phyloP scores from a whole-genome alignment of 305 asterid species.

The Fraxinus ornus region DNA sequence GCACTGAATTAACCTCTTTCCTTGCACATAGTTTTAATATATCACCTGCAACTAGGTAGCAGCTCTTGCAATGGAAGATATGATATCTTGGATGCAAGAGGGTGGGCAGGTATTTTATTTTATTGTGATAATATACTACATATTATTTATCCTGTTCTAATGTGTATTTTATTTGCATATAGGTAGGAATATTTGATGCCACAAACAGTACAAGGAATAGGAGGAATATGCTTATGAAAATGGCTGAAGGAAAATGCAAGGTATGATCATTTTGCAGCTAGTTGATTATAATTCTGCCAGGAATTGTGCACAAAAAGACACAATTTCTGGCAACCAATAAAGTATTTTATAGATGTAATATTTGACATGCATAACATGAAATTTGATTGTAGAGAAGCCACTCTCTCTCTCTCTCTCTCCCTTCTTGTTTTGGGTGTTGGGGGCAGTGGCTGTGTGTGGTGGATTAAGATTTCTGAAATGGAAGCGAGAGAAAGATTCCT shows the following conservation, averaged over 20 bases:
- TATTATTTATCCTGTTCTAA: constrained; percentile 26
- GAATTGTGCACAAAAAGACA: neutral
- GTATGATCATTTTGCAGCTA: constrained; percentile 34
- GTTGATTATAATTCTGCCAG: neutral
- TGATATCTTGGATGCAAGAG: constrained; percentile 99
- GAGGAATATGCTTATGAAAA: constrained; percentile 92
- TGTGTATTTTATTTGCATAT: constrained; percentile 27
- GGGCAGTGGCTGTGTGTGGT: neutral
- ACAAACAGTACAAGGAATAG: constrained; percentile 86
- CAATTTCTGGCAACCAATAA: neutral
- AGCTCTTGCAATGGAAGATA: constrained; percentile 99
- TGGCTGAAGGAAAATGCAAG: constrained; percentile 99
- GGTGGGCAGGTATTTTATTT: constrained; percentile 83
- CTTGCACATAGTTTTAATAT: constrained; percentile 73
- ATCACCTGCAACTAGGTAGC: constrained; percentile 93
- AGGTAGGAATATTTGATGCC: constrained; percentile 99
- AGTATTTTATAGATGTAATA: constrained; percentile 1
- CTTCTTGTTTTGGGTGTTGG: neutral
- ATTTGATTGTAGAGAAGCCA: constrained; percentile 14
- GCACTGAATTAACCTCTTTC: constrained; percentile 48
- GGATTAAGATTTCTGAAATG: neutral
- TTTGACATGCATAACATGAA: constrained; percentile 14
- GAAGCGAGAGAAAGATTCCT: neutral
- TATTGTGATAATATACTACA: constrained; percentile 12
- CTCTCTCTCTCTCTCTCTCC: neutral